Conservation (phyloP, 2,329 filamentous ascomycete genomes). For the Ophiostoma tasmaniense region DNA sequence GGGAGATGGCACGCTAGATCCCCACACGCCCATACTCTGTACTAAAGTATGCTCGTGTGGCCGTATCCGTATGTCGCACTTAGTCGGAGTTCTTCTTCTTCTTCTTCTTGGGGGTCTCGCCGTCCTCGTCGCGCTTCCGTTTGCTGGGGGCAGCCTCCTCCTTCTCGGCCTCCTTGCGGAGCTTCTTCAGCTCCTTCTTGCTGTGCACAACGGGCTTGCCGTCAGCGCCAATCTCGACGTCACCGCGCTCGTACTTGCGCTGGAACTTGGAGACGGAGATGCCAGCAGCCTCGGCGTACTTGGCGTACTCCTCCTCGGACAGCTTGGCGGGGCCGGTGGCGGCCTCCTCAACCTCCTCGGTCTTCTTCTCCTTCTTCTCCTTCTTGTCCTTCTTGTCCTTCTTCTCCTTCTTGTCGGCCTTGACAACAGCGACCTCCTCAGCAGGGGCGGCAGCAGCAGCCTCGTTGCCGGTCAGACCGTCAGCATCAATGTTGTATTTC, state of each 20-base stretch:
- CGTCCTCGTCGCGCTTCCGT: conserved; percentile 60
- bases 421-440: conserved; percentile 31
- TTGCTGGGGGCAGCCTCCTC: conserved; percentile 44
- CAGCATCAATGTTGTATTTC: conserved; percentile 91
- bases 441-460: conserved; percentile 39
- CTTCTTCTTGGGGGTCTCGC: conserved; percentile 49
- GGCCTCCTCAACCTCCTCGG: conserved; percentile 14
- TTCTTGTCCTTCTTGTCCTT: conserved; percentile 22
- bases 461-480: conserved; percentile 67
- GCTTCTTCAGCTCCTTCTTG: conserved; percentile 36
- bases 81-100: conserved; percentile 33
- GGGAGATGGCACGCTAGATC: background rate
- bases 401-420: conserved; percentile 32
- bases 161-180: conserved; percentile 22
- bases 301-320: conserved; percentile 48
- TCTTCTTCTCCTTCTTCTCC: conserved; percentile 16
- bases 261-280: conserved; percentile 69
- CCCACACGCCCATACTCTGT: background rate
- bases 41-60: background rate
- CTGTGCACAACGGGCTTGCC: conserved; percentile 57
- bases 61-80: background rate
- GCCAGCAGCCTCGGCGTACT: conserved; percentile 56
- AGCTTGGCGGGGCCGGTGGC: conserved; percentile 31
- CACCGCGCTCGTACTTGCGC: conserved; percentile 67
- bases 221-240: conserved; percentile 57